Evolutionary conservation across 1,139 yeast genomes (phyloP), one percentile per base, ranked within the genome.

Genomic region (Nematodospora anomalae): DNA sequence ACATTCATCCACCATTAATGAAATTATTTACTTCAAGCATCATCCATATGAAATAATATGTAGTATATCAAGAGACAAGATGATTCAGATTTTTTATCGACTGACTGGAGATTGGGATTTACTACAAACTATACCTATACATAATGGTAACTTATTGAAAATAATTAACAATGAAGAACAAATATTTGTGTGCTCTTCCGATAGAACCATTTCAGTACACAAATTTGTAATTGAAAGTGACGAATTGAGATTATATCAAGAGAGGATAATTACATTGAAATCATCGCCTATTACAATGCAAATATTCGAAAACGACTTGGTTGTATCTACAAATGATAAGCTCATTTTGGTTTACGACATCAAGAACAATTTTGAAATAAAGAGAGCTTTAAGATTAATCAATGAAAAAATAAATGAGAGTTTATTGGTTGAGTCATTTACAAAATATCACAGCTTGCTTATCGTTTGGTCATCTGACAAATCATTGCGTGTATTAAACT

Each of bases 61-160:
- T 14, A 69, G 74, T 33, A 71, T 77, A 26, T 75, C 84, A 3
- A 60, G 86, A 25, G 87, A 81, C 52, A 53, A 86, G 31, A 80
- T 80, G 64, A 70, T 80, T 26, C 87, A 81, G 51, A 52, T 80
- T 0, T 78, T 76, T 41, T 45, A 39, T 25, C 52, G 50, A 26
- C 33, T 45, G 2, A 30, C 26, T 6, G 27, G 36, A 3, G 39
- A 45, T 0, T 80, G 85, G 85, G 67, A 64, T 7, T 53, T 80
- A 6, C 53, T 71, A 23, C 83, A 79, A 49, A 80, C 88, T 0
- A 51, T 80, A 15, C 73, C 76, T 0, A 58, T 71, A 3, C 87
- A 81, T 49, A 76, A 74, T 37, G 84, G 80, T 1, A 79, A 76
- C 46, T 54, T 80, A 10, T 40, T 71, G 6, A 63, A 68, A 23